phyloP scores from a whole-genome alignment of 768 basidiomycete species.

The Lentinula sp. region DNA sequence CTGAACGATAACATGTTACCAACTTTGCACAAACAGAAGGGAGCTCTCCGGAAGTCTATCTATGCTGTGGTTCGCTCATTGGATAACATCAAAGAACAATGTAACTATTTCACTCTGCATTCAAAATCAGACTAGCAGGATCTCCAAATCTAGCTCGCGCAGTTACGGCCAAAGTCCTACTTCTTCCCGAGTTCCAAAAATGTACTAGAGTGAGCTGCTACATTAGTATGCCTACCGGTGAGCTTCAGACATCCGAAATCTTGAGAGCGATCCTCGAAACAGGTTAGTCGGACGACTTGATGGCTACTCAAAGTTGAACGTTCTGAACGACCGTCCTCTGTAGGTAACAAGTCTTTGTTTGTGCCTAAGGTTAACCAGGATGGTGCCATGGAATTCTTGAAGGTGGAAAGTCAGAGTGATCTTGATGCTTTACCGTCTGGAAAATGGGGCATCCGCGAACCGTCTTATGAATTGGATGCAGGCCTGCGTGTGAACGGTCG shows the following conservation, averaged over 20 bases:
- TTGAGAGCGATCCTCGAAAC: constrained; percentile 45
- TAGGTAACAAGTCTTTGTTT: constrained; percentile 57
- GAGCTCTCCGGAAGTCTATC: constrained; percentile 46
- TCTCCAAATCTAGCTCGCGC: constrained; percentile 30
- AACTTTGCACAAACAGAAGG: constrained; percentile 44
- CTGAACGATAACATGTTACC: background rate
- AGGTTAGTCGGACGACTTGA: constrained; percentile 32
- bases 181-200: constrained; percentile 43
- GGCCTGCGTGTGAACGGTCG: constrained; percentile 46
- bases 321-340: background rate
- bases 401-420: constrained; percentile 54
- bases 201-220: constrained; percentile 63
- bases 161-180: constrained; percentile 42
- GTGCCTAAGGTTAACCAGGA: constrained; percentile 58
- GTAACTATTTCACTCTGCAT: constrained; percentile 26
- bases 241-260: constrained; percentile 54
- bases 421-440: constrained; percentile 51
- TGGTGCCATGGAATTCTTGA: constrained; percentile 60
- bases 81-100: constrained; percentile 52
- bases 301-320: background rate
- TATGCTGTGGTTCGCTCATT: constrained; percentile 37
- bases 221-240: constrained; percentile 72
- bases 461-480: constrained; percentile 37
- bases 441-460: constrained; percentile 75
- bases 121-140: constrained; percentile 1